These are phyloP conservation scores for Trametes cubensis DNA, from an alignment of 768 basidiomycete species.

Conservation along the genomic window DNA sequence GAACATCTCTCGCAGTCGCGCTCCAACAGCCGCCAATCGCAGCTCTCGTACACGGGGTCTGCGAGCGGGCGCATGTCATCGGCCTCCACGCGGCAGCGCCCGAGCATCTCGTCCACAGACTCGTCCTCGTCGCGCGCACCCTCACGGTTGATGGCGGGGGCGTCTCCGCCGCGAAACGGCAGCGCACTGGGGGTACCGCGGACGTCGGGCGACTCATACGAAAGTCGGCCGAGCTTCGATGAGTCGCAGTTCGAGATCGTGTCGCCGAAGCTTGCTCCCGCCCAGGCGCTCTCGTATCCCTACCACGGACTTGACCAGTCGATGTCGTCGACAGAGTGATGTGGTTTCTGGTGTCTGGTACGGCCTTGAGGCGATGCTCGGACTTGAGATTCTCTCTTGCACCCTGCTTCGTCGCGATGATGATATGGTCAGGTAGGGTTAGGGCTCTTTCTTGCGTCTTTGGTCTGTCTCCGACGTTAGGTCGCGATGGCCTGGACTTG, in stretches of 20 bases:
- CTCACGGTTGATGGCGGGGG: constrained; percentile 14
- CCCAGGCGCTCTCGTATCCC: constrained; percentile 53
- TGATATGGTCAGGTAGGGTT: background rate
- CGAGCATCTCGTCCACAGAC: constrained; percentile 29
- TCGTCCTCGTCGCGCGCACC: constrained; percentile 26
- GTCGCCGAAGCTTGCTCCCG: constrained; percentile 41
- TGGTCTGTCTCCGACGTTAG: constrained; percentile 6
- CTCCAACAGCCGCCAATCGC: constrained; percentile 31
- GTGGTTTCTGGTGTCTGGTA: background rate
- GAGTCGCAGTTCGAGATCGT: constrained; percentile 70
- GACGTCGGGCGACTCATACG: constrained; percentile 45
- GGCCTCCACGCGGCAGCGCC: constrained; percentile 21
- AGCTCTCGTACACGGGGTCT: constrained; percentile 1
- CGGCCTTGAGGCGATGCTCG: no score
- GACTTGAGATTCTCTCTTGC: background rate
- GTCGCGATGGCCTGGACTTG: constrained; percentile 2
- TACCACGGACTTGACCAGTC: constrained; percentile 55
- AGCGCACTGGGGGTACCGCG: constrained; percentile 33
- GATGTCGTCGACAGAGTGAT: constrained; percentile 27
- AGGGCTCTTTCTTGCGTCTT: background rate
- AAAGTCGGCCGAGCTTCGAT: constrained; percentile 59
- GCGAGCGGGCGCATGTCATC: constrained; percentile 16
- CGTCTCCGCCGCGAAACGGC: constrained; percentile 37
- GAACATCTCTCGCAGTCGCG: constrained; percentile 32
- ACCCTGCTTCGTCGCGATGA: background rate